These are phyloP conservation scores for Metschnikowia peoriensis DNA, from an alignment of 805 yeast genomes.

Conservation along the genomic window DNA sequence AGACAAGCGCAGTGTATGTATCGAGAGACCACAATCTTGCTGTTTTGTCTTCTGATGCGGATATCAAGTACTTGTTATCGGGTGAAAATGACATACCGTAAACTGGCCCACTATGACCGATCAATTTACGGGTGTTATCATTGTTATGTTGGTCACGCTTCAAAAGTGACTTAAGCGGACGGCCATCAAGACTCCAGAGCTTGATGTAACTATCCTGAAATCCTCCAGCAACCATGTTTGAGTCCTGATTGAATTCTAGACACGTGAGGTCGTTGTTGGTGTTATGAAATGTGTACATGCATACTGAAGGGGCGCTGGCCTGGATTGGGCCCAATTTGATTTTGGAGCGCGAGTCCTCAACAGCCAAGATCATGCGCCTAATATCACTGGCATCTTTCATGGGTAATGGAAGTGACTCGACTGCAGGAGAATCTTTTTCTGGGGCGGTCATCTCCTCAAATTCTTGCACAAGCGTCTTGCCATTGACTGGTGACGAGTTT, in stretches of 20 bases:
- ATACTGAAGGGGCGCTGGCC: conserved; percentile 87
- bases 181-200: conserved; percentile 91
- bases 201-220: conserved; percentile 89
- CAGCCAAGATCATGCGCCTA: conserved; percentile 70
- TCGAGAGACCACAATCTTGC: conserved; percentile 93
- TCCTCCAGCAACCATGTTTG: conserved; percentile 87
- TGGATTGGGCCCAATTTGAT: conserved; percentile 68
- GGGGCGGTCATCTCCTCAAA: conserved; percentile 57
- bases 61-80: conserved; percentile 75
- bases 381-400: conserved; percentile 76
- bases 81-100: conserved; percentile 90
- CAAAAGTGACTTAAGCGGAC: conserved; percentile 64
- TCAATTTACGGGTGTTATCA: conserved; percentile 52
- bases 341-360: conserved; percentile 78
- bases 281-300: conserved; percentile 98
- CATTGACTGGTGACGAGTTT: conserved; percentile 30
- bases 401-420: conserved; percentile 82
- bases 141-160: conserved; percentile 52
- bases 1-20: conserved; percentile 81
- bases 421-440: conserved; percentile 65
- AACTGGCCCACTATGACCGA: conserved; percentile 95
- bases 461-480: conserved; percentile 58
- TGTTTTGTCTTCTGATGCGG: conserved; percentile 89
- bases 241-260: conserved; percentile 81
- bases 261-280: conserved; percentile 87